Conservation (phyloP, 305 asterid genomes). For the Solanum chacoense region DNA sequence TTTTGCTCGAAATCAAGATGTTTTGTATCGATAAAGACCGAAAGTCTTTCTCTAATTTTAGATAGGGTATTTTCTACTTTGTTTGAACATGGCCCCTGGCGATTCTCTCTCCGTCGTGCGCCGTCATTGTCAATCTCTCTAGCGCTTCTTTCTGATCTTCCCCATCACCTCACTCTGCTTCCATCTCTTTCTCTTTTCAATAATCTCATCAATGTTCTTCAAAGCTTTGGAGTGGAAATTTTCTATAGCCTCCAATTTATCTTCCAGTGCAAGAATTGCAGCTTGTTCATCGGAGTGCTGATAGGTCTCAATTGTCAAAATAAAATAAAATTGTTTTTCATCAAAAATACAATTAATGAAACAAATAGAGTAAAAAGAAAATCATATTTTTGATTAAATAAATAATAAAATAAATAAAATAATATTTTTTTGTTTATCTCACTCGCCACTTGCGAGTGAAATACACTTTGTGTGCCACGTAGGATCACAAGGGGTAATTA, state of each 20-base stretch:
- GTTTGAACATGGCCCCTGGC: background rate
- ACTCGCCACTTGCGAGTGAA: background rate
- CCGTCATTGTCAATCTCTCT: background rate
- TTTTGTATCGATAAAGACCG: too few relatives aligned
- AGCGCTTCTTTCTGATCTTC: background rate
- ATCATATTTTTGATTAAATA: too few relatives aligned
- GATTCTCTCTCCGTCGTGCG: background rate
- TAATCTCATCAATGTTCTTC: too few relatives aligned
- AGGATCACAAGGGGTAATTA: background rate
- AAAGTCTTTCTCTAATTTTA: background rate
- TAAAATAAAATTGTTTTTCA: too few relatives aligned
- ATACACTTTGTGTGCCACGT: background rate
- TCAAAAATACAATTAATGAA: too few relatives aligned
- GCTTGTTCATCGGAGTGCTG: background rate
- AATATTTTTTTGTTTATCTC: background rate
- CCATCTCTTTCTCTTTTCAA: background rate
- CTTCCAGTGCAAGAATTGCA: background rate
- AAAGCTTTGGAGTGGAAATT: background rate
- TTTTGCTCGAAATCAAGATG: background rate
- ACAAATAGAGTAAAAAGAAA: background rate
- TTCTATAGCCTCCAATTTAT: background rate
- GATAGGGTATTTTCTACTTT: background rate
- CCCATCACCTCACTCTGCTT: background rate
- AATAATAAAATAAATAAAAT: too few relatives aligned
- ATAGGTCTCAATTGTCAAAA: background rate